Base-by-base conservation (phyloP, 768 basidiomycete species). In the Coprinopsis cinerea region DNA sequence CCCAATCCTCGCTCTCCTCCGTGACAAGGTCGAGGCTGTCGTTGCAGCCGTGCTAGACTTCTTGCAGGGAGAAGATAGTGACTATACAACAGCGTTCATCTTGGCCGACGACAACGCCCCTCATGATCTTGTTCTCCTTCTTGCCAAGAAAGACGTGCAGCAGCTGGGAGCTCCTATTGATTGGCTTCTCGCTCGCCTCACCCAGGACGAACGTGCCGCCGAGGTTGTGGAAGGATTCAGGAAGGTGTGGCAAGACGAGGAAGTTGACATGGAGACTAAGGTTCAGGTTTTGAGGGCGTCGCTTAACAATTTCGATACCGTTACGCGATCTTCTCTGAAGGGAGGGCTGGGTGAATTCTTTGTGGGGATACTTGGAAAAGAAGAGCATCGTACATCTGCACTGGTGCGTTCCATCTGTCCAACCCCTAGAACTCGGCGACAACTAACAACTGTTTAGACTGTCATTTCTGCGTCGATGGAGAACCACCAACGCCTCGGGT, bases 401-500 rank as follows among this genome's bases (percentile, higher is more conserved):
- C 36, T 59, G 40, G 58, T 59, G 35, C 26, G 54, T 45, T 24
- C 15, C 37, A 34, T 43, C 34, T n/a, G 14, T 39, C 25, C 5
- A 15, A 10, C 18, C 27, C 20, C 7, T 34, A 24, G 15, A 32
- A 46, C n/a, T 10, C 9, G 18, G 7, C 25, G 34, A 4, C 15
- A n/a, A 32, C 17, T 18, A 6, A 41, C 14, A 34, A n/a, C n/a
- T 34, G 20, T 34, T 7, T 45, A 56, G 55, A 46, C 27, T 1
- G 44, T 47, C 46, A 42, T 55, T 14, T 48, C 51, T 13, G 42
- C 30, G 3, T 17, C 54, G 15, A 49, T 61, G 52, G 56, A 61
- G 6, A 36, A 47, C 2, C 55, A 58, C 11, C 57, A 59, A 34
- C 44, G 20, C 20, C 44, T 52, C 20, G 59, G 57, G 10, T 49